Evolutionary conservation across 108 stramenopile genomes (phyloP).

Genomic region (Aurantiochytrium sp.): DNA sequence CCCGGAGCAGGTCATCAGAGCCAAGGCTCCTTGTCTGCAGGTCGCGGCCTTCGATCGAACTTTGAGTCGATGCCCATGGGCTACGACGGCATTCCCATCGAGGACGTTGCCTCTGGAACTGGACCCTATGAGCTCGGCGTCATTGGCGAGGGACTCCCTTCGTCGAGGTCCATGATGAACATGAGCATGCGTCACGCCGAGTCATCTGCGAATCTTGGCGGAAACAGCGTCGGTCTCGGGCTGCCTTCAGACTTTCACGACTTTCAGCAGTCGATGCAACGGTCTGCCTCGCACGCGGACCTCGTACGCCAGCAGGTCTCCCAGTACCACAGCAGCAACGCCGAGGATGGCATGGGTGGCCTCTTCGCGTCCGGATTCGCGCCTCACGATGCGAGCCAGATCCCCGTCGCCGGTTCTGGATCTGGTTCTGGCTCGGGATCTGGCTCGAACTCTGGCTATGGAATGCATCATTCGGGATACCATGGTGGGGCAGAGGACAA

Average conservation of each 20-base stretch:
- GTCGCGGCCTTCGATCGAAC: too few species aligned
- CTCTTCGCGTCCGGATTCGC: background rate
- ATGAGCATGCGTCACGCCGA: background rate
- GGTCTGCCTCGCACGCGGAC: background rate
- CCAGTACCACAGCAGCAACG: background rate
- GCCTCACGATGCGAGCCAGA: conserved; percentile 4
- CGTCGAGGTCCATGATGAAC: background rate
- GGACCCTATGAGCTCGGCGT: background rate
- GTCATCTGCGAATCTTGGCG: background rate
- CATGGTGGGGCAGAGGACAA: background rate
- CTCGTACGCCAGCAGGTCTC: background rate
- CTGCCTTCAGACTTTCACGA: background rate
- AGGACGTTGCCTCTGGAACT: background rate
- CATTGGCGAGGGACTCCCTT: background rate
- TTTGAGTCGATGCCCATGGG: background rate
- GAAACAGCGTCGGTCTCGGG: background rate
- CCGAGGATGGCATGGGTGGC: background rate
- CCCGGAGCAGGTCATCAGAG: background rate
- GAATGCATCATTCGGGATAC: too few species aligned
- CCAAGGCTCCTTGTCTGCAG: too few species aligned
- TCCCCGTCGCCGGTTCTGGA: background rate
- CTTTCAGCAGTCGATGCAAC: background rate
- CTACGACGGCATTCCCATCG: background rate
- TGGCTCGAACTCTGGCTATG: background rate
- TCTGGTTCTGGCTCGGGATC: background rate